Evolutionary conservation across 768 basidiomycete genomes (phyloP).

Genomic region (Collybia sordida): DNA sequence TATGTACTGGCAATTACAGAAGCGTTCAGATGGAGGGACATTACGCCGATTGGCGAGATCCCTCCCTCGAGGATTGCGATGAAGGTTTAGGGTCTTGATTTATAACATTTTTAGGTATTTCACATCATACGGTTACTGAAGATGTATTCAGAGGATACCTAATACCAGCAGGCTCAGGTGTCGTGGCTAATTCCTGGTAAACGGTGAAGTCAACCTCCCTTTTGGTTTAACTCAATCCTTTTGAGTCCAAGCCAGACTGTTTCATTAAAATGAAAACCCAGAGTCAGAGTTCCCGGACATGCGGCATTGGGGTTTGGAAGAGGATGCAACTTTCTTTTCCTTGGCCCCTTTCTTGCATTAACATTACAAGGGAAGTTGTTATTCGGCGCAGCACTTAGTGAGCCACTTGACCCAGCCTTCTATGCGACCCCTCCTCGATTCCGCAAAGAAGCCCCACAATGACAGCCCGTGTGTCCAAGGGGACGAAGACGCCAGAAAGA

Average conservation of each 20-base stretch:
- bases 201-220: neutral
- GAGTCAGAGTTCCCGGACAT: constrained; percentile 15
- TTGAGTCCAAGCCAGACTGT: constrained; percentile 35
- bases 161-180: constrained; percentile 32
- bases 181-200: constrained; percentile 29
- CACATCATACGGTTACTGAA: constrained; percentile 26
- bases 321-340: too few species aligned
- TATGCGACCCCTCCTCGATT: too few species aligned
- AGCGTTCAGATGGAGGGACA: constrained; percentile 23
- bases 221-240: constrained; percentile 32
- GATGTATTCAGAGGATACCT: constrained; percentile 32
- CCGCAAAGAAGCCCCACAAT: too few species aligned
- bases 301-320: constrained; percentile 24
- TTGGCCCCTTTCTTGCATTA: too few species aligned
- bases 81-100: neutral
- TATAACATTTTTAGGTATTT: constrained; percentile 18
- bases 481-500: too few species aligned
- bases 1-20: constrained; percentile 33
- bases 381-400: too few species aligned
- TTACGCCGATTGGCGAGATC: constrained; percentile 17
- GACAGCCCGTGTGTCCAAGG: too few species aligned
- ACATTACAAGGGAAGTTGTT: too few species aligned
- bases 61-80: constrained; percentile 22
- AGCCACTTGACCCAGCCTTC: too few species aligned
- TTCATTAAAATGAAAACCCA: constrained; percentile 27